Percentiles rank a stretch among this genome's conserved stretches.
Conservation (phyloP, 2,329 filamentous ascomycete genomes). For the Fusarium sp. region DNA sequence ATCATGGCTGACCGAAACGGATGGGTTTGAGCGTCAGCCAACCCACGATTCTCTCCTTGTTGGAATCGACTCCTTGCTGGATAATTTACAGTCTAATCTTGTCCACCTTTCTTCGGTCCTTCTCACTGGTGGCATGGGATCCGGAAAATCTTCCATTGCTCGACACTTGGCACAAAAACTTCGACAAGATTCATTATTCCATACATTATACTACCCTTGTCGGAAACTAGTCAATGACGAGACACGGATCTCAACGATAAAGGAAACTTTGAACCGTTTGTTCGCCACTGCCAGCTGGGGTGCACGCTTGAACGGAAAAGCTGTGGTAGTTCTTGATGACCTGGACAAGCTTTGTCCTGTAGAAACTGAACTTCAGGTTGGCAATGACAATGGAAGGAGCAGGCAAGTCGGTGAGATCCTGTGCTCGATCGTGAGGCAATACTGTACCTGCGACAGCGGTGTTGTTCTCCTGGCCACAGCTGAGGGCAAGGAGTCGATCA, state of each 20-base stretch:
- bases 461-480: slow-evolving; percentile 91
- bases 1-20: slow-evolving; percentile 57
- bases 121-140: slow-evolving; percentile 85
- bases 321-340: slow-evolving; percentile 89
- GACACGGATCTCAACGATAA: slow-evolving; percentile 86
- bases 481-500: slow-evolving; percentile 89
- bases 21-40: slow-evolving; percentile 62
- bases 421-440: slow-evolving; percentile 81
- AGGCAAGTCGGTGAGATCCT: slow-evolving; percentile 91
- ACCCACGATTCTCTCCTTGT: slow-evolving; percentile 71
- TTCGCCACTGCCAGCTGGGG: slow-evolving; percentile 95
- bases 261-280: slow-evolving; percentile 82
- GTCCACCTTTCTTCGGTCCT: slow-evolving; percentile 88
- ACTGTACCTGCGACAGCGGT: slow-evolving; percentile 79
- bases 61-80: slow-evolving; percentile 81
- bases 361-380: slow-evolving; percentile 93
- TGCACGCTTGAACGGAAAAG: slow-evolving; percentile 81
- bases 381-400: slow-evolving; percentile 91
- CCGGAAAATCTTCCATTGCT: slow-evolving; percentile 86
- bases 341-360: slow-evolving; percentile 90
- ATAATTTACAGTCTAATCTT: slow-evolving; percentile 77
- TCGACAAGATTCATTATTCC: slow-evolving; percentile 76
- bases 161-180: slow-evolving; percentile 79
- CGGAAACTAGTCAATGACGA: slow-evolving; percentile 90
- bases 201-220: slow-evolving; percentile 87